Evolutionary conservation across 139 green algal species (phyloP), one percentile per base, ranked within the genome.

Genomic region (Chlamydomonas sp.): DNA sequence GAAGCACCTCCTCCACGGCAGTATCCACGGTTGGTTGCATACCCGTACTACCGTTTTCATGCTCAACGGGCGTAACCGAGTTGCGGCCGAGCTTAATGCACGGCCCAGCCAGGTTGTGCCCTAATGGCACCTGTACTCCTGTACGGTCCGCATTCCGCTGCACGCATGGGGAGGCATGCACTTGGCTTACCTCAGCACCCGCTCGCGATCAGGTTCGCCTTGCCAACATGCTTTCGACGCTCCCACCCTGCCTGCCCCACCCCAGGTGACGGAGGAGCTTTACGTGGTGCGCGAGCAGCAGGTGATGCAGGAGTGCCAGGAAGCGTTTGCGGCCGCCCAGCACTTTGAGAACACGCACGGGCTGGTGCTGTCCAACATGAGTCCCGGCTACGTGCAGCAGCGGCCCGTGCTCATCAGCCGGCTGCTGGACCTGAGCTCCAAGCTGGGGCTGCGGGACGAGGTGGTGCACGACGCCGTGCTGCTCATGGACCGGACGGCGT

Each of bases 301-400:
- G 74, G 83, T 88, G 15, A 77, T 67, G 73, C 83, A 88, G 76
- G 84, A 91, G 72, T 94, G 92, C 84, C 5, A 60, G 18, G 68
- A 89, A 5, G 90, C 89, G 12, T 97, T 97, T 88, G 89, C 88
- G 0, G 94, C 94, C 0, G 93, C 97, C 62, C 63, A 89, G 72
- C 79, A 93, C 63, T 97, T 97, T 91, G 94, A 97, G 89, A 82
- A 76, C 68, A 95, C 90, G 57, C 94, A 97, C 86, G 93, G 94
- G 73, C 86, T 96, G 75, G 84, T 90, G 68, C 89, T 96, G n/a
- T 89, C 95, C 69, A 94, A 94, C 80, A 97, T 98, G 96, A 91
- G 92, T 49, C 83, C 90, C 31, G 79, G 77, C 67, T 95, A 94
- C 80, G 63, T 97, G 83, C 90, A 97, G 81, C 93, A 92, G 80